Evolutionary conservation across 75 land plant genomes (phyloP), one percentile per base, ranked within the genome.

Genomic region (Selaginella tamariscina): DNA sequence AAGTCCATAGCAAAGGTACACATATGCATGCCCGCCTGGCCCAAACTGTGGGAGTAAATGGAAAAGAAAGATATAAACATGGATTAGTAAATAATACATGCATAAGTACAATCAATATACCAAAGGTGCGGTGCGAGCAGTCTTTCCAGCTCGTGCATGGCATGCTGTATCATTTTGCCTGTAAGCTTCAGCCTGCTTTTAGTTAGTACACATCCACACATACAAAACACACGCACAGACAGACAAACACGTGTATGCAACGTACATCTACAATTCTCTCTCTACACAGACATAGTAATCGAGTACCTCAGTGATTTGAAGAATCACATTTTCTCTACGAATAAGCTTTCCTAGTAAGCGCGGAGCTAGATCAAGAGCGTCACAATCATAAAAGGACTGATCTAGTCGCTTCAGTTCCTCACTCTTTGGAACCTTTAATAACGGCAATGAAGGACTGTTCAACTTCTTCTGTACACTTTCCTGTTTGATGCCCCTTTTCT

Each of bases 11-110:
- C 99, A 95, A 20, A 95, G 73, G 62, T 85, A 95, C 0, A 91
- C 92, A 72, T 95, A 91, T 0, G 99, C 87, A 81, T 84, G 99
- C n/a, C 99, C 99, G 67, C 99, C 99, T 30, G 82, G 82, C 39
- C 96, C 87, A 88, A 95, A 95, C 99, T 93, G 71, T 32, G 8
- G 55, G 31, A 65, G 67, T 29, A 29, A 68, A 68, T 21, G 2
- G 71, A 1, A 56, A 56, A 59, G 21, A 69, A 55, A 68, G 63
- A 2, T 32, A 27, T 33, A 1, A 2, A 20, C 5, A 33, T 2
- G 20, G 2, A 15, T 30, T 11, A 54, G 22, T 1, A 13, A 54
- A 33, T 1, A 66, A 18, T 13, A 31, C 24, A 23, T 18, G 30
- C 30, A 22, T 31, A 31, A 18, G 9, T 13, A 13, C 20, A 49